Percentiles rank a stretch among this genome's conserved stretches.
These are phyloP conservation scores for Pseudocercospora cruenta DNA, from an alignment of 2,329 filamentous ascomycete species.

Conservation along the genomic window DNA sequence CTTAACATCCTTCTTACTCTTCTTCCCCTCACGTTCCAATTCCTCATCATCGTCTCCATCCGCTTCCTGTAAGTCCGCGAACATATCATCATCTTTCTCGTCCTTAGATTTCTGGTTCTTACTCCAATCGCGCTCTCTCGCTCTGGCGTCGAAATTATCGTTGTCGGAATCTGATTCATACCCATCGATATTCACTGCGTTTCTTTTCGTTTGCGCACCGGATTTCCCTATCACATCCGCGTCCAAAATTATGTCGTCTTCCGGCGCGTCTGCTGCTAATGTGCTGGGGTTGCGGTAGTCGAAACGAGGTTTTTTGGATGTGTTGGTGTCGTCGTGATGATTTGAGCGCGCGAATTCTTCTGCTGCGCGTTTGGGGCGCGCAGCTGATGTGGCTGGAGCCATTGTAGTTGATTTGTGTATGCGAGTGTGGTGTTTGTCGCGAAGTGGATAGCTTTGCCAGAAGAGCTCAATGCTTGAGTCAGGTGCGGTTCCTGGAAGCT, in stretches of 20 bases:
- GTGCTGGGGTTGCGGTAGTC: constrained; percentile 93
- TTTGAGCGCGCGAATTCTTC: constrained; percentile 80
- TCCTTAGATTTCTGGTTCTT: constrained; percentile 52
- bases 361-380: constrained; percentile 79
- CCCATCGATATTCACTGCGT: constrained; percentile 93
- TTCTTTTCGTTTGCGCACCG: constrained; percentile 77
- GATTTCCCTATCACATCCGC: constrained; percentile 87
- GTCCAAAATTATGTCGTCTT: constrained; percentile 74
- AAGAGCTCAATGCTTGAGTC: not conserved
- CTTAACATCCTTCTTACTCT: constrained; percentile 65
- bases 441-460: not conserved
- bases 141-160: constrained; percentile 80
- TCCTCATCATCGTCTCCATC: constrained; percentile 58
- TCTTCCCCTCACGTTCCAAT: constrained; percentile 56
- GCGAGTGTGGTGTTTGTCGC: not conserved
- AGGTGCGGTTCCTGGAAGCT: not conserved
- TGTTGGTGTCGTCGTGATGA: constrained; percentile 67
- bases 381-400: constrained; percentile 44
- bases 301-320: constrained; percentile 82
- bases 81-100: constrained; percentile 79
- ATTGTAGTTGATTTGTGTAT: not conserved
- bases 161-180: constrained; percentile 94
- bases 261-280: constrained; percentile 77
- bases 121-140: constrained; percentile 46
- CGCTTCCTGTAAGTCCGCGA: constrained; percentile 70